Conservation (phyloP, 2,329 filamentous ascomycete genomes). For the Alternaria hordeiaustralica region DNA sequence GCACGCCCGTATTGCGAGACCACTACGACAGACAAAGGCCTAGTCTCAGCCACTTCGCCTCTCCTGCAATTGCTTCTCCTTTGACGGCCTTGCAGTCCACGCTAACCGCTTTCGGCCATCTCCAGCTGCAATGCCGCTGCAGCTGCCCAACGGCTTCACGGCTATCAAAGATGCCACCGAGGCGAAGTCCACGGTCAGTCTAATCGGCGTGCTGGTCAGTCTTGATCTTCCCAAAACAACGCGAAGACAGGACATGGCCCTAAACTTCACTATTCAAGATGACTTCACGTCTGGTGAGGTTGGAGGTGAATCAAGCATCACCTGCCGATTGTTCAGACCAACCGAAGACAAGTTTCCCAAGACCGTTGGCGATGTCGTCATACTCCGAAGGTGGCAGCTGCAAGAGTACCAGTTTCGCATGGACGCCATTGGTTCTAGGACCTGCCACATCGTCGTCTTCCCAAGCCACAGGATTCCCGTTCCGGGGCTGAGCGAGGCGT, state of each 20-base stretch:
- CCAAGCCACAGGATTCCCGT: conserved; percentile 24
- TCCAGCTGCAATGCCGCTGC: conserved; percentile 20
- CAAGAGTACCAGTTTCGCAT: conserved; percentile 24
- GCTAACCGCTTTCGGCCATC: conserved; percentile 24
- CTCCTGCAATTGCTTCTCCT: background rate
- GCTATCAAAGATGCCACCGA: conserved; percentile 51
- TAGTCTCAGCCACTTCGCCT: background rate
- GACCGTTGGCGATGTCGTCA: conserved; percentile 67
- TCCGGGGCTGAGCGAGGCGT: conserved; percentile 25
- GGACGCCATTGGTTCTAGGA: conserved; percentile 12
- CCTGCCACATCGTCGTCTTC: conserved; percentile 21
- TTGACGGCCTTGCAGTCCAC: conserved; percentile 2
- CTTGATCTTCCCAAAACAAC: conserved; percentile 61
- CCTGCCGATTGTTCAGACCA: conserved; percentile 34
- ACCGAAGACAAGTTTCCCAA: conserved; percentile 49
- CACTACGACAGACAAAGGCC: background rate
- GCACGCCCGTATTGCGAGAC: background rate
- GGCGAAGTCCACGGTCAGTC: conserved; percentile 53
- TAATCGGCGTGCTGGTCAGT: conserved; percentile 77
- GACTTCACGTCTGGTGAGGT: conserved; percentile 27
- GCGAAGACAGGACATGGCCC: conserved; percentile 57
- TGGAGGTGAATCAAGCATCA: conserved; percentile 23
- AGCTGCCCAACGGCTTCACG: conserved; percentile 50
- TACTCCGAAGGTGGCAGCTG: conserved; percentile 57
- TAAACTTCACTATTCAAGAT: conserved; percentile 51